These are phyloP conservation scores for Polygonum aviculare DNA, from an alignment of 148 eudicot genomes.

Conservation along the genomic window DNA sequence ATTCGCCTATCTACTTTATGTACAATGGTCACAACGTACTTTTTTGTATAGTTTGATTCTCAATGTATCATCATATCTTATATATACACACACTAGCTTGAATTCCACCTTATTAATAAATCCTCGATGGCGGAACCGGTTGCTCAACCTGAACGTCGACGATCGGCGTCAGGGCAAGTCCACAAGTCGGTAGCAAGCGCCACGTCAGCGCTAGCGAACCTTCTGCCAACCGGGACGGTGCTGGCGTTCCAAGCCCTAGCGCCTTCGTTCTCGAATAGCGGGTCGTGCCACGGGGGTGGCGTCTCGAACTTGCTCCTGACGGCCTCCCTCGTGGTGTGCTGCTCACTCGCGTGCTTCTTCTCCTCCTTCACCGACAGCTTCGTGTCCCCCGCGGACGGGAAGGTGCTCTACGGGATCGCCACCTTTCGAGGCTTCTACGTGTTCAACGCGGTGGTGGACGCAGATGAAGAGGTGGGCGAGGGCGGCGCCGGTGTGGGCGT, in stretches of 20 bases:
- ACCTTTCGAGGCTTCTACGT: constrained; percentile 49
- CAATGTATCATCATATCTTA: too few relatives aligned
- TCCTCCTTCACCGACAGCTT: constrained; percentile 60
- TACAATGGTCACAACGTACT: too few relatives aligned
- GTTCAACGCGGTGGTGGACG: constrained; percentile 18
- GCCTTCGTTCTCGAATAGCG: constrained; percentile 60
- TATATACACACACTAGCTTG: too few relatives aligned
- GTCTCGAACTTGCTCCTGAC: constrained; percentile 33
- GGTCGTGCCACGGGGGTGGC: constrained; percentile 37
- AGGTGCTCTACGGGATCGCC: constrained; percentile 47
- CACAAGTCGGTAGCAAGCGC: not conserved
- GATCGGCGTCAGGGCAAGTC: not conserved
- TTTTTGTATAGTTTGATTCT: too few relatives aligned
- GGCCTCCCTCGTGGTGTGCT: constrained; percentile 26
- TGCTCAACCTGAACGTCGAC: not conserved
- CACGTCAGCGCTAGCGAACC: constrained; percentile 35
- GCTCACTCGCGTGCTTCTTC: constrained; percentile 44
- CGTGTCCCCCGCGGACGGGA: constrained; percentile 35
- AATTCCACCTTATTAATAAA: too few relatives aligned
- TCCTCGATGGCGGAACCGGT: not conserved
- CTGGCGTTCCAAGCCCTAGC: constrained; percentile 59
- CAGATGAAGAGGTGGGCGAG: not conserved
- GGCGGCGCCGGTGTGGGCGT: not conserved
- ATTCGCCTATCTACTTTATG: too few relatives aligned
- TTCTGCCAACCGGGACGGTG: constrained; percentile 67